Evolutionary conservation across 352 stramenopile species (phyloP).

Genomic region (Phytophthora pistaciae): DNA sequence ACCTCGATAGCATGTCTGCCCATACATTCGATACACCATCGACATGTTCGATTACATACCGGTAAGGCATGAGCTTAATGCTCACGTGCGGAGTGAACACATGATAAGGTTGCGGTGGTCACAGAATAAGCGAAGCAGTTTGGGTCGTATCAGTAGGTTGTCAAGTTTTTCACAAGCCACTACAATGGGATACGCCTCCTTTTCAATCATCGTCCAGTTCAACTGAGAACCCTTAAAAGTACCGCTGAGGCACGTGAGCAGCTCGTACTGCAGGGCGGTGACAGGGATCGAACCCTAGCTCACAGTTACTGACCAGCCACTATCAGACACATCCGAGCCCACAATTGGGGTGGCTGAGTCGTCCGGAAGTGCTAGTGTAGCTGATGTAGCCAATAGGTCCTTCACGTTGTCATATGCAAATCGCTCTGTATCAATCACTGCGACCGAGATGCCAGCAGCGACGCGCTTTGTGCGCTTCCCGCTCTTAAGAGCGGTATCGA

Average conservation of each 20-base stretch:
- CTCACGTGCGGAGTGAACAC: slow-evolving; percentile 6
- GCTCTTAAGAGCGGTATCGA: too few relatives aligned
- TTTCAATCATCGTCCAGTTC: slow-evolving; percentile 4
- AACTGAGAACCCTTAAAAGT: neutral
- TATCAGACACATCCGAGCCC: neutral
- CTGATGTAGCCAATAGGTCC: too few relatives aligned
- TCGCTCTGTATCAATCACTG: too few relatives aligned
- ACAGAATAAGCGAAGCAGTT: slow-evolving; percentile 7
- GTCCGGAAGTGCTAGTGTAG: too few relatives aligned
- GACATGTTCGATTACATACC: slow-evolving; percentile 2
- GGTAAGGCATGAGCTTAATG: slow-evolving; percentile 19
- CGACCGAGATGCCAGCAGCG: too few relatives aligned
- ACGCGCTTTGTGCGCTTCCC: too few relatives aligned
- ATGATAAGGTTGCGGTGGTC: slow-evolving; percentile 12
- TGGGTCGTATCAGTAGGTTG: slow-evolving; percentile 4
- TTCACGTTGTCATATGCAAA: too few relatives aligned
- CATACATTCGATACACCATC: neutral
- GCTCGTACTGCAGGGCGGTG: neutral
- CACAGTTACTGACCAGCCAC: neutral
- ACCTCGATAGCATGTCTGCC: neutral
- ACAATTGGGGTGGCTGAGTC: neutral
- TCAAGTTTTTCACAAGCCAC: slow-evolving; percentile 9
- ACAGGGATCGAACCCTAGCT: neutral
- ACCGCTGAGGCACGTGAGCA: neutral
- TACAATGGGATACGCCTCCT: slow-evolving; percentile 8